Conservation (phyloP, 257 asterid genomes). For the Solanum medicagineum region DNA sequence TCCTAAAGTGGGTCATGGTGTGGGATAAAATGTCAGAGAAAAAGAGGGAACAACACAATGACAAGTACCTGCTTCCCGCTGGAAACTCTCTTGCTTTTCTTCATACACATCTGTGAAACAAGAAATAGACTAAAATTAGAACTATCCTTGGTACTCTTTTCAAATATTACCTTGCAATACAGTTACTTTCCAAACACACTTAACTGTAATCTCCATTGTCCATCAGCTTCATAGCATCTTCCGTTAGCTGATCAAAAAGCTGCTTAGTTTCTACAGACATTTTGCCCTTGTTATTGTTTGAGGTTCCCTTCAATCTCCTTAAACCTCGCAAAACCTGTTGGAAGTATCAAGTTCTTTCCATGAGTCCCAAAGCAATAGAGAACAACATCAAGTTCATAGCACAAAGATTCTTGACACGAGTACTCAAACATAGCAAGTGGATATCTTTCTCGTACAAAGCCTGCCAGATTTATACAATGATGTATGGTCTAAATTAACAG, state of each 20-base stretch:
- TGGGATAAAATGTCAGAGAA: background rate
- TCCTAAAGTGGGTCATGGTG: background rate
- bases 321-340: conserved; percentile 75
- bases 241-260: conserved; percentile 87
- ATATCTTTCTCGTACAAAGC: background rate
- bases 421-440: background rate
- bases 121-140: background rate
- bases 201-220: conserved; percentile 90
- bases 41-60: background rate
- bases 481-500: background rate
- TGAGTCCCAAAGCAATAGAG: background rate
- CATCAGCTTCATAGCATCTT: conserved; percentile 86
- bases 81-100: conserved; percentile 77
- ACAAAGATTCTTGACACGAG: background rate
- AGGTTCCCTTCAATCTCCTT: conserved; percentile 84
- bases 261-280: conserved; percentile 73
- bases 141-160: background rate
- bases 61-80: conserved; percentile 83
- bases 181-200: conserved; percentile 9
- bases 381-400: background rate
- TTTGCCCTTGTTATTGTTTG: conserved; percentile 71
- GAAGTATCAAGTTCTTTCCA: background rate
- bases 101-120: conserved; percentile 71
- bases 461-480: background rate
- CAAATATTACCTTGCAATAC: background rate